These are phyloP conservation scores for Oryza meyeriana DNA, from an alignment of 176 grass and related monocot genomes.

Conservation along the genomic window DNA sequence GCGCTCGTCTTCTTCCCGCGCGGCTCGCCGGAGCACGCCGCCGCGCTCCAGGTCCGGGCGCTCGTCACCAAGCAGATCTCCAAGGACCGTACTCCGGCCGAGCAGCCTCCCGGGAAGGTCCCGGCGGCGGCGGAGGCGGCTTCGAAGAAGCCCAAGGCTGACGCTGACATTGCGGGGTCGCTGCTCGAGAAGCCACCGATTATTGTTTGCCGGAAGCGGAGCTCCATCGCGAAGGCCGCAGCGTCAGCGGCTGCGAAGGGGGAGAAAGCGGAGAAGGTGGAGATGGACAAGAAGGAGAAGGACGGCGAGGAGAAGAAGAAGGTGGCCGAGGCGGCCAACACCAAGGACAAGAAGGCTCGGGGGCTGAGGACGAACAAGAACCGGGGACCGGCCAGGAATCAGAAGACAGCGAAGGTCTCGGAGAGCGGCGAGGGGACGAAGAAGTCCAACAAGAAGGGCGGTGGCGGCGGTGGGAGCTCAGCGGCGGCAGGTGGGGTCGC, in stretches of 20 bases:
- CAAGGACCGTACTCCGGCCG: slow-evolving; percentile 1
- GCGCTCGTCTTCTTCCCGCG: slow-evolving; percentile 74
- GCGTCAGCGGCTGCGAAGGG: slow-evolving; percentile 21
- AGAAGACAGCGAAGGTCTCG: slow-evolving; percentile 27
- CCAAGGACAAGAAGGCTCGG: slow-evolving; percentile 43
- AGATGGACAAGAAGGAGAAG: slow-evolving; percentile 28
- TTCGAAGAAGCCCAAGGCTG: slow-evolving; percentile 47
- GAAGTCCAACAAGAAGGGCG: slow-evolving; percentile 56
- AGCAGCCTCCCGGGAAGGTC: not conserved
- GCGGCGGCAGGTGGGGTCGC: not conserved
- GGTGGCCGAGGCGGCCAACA: not conserved
- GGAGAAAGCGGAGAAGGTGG: slow-evolving; percentile 16
- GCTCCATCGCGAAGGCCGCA: slow-evolving; percentile 54
- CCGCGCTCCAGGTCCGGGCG: slow-evolving; percentile 44
- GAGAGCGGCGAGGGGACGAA: slow-evolving; percentile 20
- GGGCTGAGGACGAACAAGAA: slow-evolving; percentile 57
- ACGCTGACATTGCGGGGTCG: slow-evolving; percentile 46
- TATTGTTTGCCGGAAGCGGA: slow-evolving; percentile 76
- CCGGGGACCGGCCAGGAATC: slow-evolving; percentile 36
- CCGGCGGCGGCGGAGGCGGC: not conserved
- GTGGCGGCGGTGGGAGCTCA: not conserved
- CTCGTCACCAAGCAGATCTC: slow-evolving; percentile 47
- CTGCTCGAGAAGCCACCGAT: slow-evolving; percentile 61
- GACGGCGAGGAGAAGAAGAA: slow-evolving; percentile 27
- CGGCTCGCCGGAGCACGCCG: slow-evolving; percentile 48